Evolutionary conservation across 208 protist species (phyloP).

Genomic region (Trypanosoma melophagium): DNA sequence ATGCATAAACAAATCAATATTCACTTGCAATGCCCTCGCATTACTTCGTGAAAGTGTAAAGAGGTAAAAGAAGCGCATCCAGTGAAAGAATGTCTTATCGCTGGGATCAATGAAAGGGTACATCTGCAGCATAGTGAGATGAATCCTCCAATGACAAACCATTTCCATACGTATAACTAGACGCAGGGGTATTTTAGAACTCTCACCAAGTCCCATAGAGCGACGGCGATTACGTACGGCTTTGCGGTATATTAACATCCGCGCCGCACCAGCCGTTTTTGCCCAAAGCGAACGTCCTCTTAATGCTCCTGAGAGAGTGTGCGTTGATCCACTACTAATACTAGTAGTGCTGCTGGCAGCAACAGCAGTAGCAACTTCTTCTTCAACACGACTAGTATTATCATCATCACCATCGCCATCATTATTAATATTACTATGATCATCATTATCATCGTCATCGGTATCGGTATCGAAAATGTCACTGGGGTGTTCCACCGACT

Average conservation of each 20-base stretch:
- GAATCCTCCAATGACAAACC: constrained; percentile 70
- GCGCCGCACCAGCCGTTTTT: constrained; percentile 47
- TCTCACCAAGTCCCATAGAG: constrained; percentile 50
- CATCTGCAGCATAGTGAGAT: constrained; percentile 61
- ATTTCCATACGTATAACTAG: constrained; percentile 62
- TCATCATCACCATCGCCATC: background rate
- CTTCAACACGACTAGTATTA: background rate
- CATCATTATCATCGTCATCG: background rate
- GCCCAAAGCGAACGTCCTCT: constrained; percentile 32
- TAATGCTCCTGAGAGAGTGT: background rate
- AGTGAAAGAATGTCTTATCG: constrained; percentile 34
- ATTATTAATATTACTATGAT: background rate
- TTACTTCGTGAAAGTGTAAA: constrained; percentile 59
- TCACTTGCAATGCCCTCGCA: constrained; percentile 41
- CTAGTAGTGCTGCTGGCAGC: background rate
- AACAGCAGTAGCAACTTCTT: background rate
- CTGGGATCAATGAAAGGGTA: constrained; percentile 35
- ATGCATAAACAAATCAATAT: constrained; percentile 50
- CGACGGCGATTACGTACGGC: constrained; percentile 49
- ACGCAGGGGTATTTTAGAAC: constrained; percentile 47
- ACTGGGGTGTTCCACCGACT: background rate
- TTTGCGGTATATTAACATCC: constrained; percentile 53
- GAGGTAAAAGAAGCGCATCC: constrained; percentile 81
- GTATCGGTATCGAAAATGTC: background rate
- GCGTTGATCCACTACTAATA: no score